Conservation (phyloP, 2,329 filamentous ascomycete species). For the Colletotrichum orbiculare region DNA sequence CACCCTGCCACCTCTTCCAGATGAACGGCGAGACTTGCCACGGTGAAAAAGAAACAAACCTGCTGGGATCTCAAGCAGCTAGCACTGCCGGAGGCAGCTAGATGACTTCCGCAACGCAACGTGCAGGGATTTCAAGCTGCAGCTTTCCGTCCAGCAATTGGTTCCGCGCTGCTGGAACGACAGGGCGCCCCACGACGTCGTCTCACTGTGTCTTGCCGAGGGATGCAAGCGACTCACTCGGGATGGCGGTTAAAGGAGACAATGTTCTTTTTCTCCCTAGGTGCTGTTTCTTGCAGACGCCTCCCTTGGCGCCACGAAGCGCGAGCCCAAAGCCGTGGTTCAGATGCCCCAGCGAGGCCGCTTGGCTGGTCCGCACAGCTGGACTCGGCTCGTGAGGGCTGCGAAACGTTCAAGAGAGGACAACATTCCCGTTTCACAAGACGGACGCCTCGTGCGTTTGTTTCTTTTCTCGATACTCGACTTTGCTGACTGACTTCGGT, state of each 20-base stretch:
- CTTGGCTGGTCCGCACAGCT: slow-evolving; percentile 13
- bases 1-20: neutral
- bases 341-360: slow-evolving; percentile 17
- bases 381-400: neutral
- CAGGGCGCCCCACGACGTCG: slow-evolving; percentile 11
- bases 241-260: slow-evolving; percentile 19
- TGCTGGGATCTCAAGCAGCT: slow-evolving; percentile 6
- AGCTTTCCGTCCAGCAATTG: slow-evolving; percentile 13
- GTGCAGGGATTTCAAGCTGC: slow-evolving; percentile 14
- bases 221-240: slow-evolving; percentile 22
- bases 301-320: slow-evolving; percentile 18
- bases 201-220: slow-evolving; percentile 26
- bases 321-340: slow-evolving; percentile 28
- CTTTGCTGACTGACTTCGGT: no score
- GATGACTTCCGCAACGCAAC: slow-evolving; percentile 14
- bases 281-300: slow-evolving; percentile 4
- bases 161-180: slow-evolving; percentile 21
- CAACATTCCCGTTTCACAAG: neutral
- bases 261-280: slow-evolving; percentile 10
- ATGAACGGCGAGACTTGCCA: neutral
- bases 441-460: neutral
- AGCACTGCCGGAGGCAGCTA: slow-evolving; percentile 5
- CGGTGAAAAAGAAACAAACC: slow-evolving; percentile 19
- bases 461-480: no score
- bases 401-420: slow-evolving; percentile 7